A percentile compares a stretch with the other conserved stretches of the same genome.
phyloP scores from a whole-genome alignment of 371 early-diverging fungal species.

The Zopfochytrium polystomum region DNA sequence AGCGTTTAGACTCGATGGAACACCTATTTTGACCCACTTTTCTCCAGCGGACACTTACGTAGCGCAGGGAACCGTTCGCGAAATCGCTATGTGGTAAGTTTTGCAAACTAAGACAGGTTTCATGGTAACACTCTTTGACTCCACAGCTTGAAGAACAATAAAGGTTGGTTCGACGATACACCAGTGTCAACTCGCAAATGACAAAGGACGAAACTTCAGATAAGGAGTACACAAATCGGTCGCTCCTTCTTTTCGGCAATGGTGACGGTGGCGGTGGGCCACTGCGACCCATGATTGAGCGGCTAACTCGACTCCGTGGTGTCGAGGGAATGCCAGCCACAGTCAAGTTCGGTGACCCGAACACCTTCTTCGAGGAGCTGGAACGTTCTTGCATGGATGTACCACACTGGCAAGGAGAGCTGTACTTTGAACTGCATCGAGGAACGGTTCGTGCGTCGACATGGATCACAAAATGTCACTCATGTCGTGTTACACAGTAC shows the following conservation, averaged over 20 bases:
- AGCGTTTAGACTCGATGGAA: conserved; percentile 62
- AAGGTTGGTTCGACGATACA: too few species aligned
- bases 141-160: conserved; percentile 72
- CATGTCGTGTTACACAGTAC: conserved; percentile 50
- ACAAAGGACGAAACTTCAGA: too few species aligned
- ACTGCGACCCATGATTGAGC: conserved; percentile 75
- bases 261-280: conserved; percentile 98
- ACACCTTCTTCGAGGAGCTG: conserved; percentile 74
- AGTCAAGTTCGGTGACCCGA: conserved; percentile 71
- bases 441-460: conserved; percentile 80
- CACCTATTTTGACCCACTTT: conserved; percentile 75
- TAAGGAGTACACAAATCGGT: conserved; percentile 71
- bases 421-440: conserved; percentile 94
- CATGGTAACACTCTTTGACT: not conserved
- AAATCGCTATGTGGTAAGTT: too few species aligned
- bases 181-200: too few species aligned
- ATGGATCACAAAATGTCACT: too few species aligned
- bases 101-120: too few species aligned
- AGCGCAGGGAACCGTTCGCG: conserved; percentile 56
- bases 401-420: conserved; percentile 87
- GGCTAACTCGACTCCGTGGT: conserved; percentile 68
- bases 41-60: conserved; percentile 81
- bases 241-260: conserved; percentile 85
- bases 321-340: conserved; percentile 77
- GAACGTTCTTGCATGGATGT: conserved; percentile 64